Evolutionary conservation across 495 filamentous ascomycete species (phyloP), one percentile per base, ranked within the genome.

Genomic region (Penicillium verhagenii): DNA sequence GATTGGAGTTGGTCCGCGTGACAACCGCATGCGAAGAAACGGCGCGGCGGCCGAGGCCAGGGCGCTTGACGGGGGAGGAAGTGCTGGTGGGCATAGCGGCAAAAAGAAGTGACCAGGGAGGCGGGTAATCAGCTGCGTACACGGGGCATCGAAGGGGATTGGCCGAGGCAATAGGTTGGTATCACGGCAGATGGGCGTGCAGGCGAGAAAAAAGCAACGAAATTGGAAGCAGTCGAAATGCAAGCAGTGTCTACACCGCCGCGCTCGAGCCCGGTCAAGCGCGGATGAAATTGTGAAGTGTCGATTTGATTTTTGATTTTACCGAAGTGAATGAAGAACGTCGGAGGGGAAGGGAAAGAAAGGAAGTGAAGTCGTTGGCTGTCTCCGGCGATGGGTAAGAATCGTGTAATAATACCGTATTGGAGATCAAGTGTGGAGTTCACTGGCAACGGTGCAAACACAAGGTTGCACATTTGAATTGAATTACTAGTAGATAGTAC

Each of bases 41-140:
- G 21, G 75, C 74, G 58, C 75, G 75, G 54, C 73, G 73, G 61
- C 66, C 73, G 58, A 78, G 65, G 50, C 67, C 75, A 39, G 75
- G 75, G 61, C 75, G 74, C 68, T 76, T 78, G 51, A 73, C 71
- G 29, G 75, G 73, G 50, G 75, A 77, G 14, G 73, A 67, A n/a
- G 68, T 72, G 50, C 58, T 71, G 60, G 64, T 74, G 56, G 72
- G 72, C 72, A 75, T 75, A 64, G 68, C 66, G 65, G 62, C 54
- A 63, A 55, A 47, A 52, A 49, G 48, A 48, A 54, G 55, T 53
- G 48, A 54, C 53, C 50, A 38, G 57, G 62, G 39, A 56, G 58
- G 56, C 56, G 59, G 57, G 54, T 60, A 65, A 60, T 65, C 57
- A 59, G 43, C 47, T 48, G 58, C 48, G 46, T 50, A 53, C 58